Evolutionary conservation across 1,284 basidiomycete species (phyloP), one percentile per base, ranked within the genome.

Genomic region (Anthracocystis setariae): DNA sequence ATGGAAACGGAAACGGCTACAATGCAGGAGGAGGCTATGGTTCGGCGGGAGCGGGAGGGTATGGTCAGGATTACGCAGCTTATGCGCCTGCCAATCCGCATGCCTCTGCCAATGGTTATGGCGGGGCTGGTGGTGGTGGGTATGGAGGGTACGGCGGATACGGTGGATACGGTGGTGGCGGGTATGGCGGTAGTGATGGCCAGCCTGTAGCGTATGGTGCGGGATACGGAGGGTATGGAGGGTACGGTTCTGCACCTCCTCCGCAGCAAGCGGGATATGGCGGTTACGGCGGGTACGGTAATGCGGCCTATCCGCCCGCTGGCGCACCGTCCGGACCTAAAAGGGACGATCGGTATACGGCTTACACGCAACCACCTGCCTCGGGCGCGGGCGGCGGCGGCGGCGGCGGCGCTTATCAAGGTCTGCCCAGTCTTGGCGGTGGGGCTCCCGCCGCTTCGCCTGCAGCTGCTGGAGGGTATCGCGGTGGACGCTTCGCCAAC

Each of bases 381-480:
- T n/a, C 50, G 5, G 49, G 52, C 44, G 35, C 29, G 18, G 46
- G 43, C 18, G 54, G 48, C 35, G 42, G 42, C 10, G 43, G 37
- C n/a, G 55, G 46, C 15, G 57, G 49, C 17, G 46, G 54, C 69
- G 54, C 43, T 3, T 69, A 75, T 27, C 65, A 57, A 3, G 65
- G 66, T 3, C 29, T 63, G 27, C 67, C 59, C 0, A 71, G 61
- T 21, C 59, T 72, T 2, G 58, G 58, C 35, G 62, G 59, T 17
- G 46, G 37, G 17, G 37, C 54, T 24, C 43, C 43, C 25, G 32
- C 20, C 21, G 58, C 54, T 45, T n/a, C n/a, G n/a, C 38, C 33
- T 27, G 46, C 39, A 3, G 52, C 33, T 9, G 53, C 48, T 8
- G 68, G 48, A 18, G 53, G 45, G 24, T 29, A 50, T 25, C 52